These are phyloP conservation scores for Encephalitozoon intestinalis DNA, from an alignment of 371 early-diverging fungal genomes.

Conservation along the genomic window DNA sequence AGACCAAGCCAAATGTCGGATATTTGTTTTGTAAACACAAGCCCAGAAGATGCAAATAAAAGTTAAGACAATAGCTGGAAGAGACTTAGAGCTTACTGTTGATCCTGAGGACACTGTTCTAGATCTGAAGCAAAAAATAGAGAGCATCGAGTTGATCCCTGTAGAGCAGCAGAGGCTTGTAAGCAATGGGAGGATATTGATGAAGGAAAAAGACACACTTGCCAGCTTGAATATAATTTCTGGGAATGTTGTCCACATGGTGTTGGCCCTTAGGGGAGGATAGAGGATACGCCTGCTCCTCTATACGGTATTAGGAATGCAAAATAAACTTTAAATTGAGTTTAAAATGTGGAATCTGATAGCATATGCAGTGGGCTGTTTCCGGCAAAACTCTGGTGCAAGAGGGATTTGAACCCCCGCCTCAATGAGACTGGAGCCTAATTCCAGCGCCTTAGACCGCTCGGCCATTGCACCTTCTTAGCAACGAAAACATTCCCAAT, in stretches of 20 bases:
- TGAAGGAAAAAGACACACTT: slow-evolving; percentile 70
- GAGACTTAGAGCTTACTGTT: slow-evolving; percentile 46
- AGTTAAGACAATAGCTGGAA: slow-evolving; percentile 51
- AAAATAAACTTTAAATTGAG: neutral
- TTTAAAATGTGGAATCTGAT: neutral
- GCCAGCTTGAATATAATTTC: slow-evolving; percentile 67
- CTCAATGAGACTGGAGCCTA: slow-evolving; percentile 54
- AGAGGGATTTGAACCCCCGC: slow-evolving; percentile 58
- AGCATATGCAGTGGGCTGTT: too few relatives aligned
- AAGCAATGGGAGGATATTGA: slow-evolving; percentile 47
- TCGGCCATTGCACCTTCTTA: slow-evolving; percentile 53
- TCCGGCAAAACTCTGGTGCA: slow-evolving; percentile 32
- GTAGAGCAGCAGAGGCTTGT: slow-evolving; percentile 54
- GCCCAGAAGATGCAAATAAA: slow-evolving; percentile 44
- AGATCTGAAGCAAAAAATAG: slow-evolving; percentile 47
- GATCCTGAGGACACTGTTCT: slow-evolving; percentile 37
- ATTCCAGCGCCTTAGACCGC: slow-evolving; percentile 60
- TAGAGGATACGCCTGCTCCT: too few relatives aligned
- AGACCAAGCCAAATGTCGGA: neutral
- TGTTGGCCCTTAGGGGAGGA: slow-evolving; percentile 91
- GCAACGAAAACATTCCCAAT: neutral
- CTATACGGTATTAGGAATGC: too few relatives aligned
- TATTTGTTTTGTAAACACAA: slow-evolving; percentile 13
- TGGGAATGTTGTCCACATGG: slow-evolving; percentile 84
- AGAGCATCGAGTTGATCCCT: slow-evolving; percentile 43